These are phyloP conservation scores for Ampelomyces quisqualis DNA, from an alignment of 2,329 filamentous ascomycete genomes.

Conservation along the genomic window DNA sequence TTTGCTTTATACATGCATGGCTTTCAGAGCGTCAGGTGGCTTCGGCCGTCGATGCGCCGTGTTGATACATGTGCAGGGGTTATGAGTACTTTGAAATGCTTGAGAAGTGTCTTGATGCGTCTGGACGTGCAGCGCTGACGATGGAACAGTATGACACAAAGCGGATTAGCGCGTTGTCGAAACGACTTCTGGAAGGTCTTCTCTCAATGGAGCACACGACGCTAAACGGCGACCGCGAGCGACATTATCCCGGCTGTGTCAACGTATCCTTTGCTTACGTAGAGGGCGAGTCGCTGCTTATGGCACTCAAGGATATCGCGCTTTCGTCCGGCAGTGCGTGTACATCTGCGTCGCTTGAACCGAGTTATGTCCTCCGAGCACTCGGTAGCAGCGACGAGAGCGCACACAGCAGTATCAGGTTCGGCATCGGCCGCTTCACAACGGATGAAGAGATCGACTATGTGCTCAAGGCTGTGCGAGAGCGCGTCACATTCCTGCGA, in stretches of 20 bases:
- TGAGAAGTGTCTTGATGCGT: neutral
- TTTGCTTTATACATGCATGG: slow-evolving; percentile 81
- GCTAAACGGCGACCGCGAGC: slow-evolving; percentile 79
- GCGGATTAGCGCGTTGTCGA: slow-evolving; percentile 78
- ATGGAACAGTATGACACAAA: slow-evolving; percentile 80
- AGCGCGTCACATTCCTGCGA: slow-evolving; percentile 87
- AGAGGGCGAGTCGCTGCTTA: slow-evolving; percentile 94
- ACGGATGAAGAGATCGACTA: slow-evolving; percentile 96
- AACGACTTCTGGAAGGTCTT: slow-evolving; percentile 78
- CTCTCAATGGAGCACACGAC: slow-evolving; percentile 87
- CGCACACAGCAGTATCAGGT: slow-evolving; percentile 95
- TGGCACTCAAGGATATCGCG: slow-evolving; percentile 98
- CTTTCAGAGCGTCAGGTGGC: slow-evolving; percentile 66
- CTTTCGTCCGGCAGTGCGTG: slow-evolving; percentile 95
- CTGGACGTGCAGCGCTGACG: slow-evolving; percentile 14
- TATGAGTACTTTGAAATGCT: slow-evolving; percentile 52
- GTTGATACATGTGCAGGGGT: slow-evolving; percentile 63
- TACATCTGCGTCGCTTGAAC: slow-evolving; percentile 93
- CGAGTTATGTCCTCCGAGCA: slow-evolving; percentile 91
- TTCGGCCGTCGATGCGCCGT: slow-evolving; percentile 41
- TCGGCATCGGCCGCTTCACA: slow-evolving; percentile 95
- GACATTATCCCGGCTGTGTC: slow-evolving; percentile 93
- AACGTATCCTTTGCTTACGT: slow-evolving; percentile 99
- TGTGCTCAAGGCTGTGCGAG: slow-evolving; percentile 87
- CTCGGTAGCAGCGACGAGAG: slow-evolving; percentile 96